Conservation (phyloP, 1,284 basidiomycete species). For the Tilletia caries region DNA sequence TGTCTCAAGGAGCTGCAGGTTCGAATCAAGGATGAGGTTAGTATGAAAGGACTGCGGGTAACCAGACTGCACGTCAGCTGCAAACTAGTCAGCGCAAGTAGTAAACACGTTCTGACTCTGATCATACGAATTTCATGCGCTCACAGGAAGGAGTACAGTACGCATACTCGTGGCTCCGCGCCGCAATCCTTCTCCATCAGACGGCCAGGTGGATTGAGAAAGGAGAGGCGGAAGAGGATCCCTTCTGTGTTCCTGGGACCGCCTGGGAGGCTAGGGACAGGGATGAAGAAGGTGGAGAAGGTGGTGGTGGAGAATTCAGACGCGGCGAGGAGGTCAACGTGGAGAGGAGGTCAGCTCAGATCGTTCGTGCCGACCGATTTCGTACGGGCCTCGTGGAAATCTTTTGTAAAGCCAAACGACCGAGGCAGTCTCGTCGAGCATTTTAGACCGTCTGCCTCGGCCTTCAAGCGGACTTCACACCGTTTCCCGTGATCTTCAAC, state of each 20-base stretch:
- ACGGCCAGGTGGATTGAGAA: background rate
- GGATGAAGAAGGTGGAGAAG: background rate
- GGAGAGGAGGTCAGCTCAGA: background rate
- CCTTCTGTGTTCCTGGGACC: background rate
- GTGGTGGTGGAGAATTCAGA: background rate
- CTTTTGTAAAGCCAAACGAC: background rate
- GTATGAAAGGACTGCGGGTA: background rate
- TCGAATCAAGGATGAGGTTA: background rate
- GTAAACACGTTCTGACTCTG: too few relatives aligned
- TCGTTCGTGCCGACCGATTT: background rate
- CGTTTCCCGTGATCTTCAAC: background rate
- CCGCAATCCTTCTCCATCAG: background rate
- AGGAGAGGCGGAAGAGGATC: background rate
- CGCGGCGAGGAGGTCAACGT: background rate
- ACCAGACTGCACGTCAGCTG: too few relatives aligned
- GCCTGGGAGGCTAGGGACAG: background rate
- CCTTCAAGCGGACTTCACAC: background rate
- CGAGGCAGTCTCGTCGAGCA: background rate
- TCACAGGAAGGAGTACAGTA: background rate
- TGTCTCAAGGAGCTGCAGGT: background rate
- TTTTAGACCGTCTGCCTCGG: background rate
- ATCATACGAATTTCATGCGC: too few relatives aligned
- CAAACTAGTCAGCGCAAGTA: too few relatives aligned
- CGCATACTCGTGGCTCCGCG: background rate
- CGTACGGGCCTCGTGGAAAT: background rate